A percentile compares a stretch with the other conserved stretches of the same genome.
phyloP scores from a whole-genome alignment of 352 stramenopile genomes.

The Phytophthora aleatoria region DNA sequence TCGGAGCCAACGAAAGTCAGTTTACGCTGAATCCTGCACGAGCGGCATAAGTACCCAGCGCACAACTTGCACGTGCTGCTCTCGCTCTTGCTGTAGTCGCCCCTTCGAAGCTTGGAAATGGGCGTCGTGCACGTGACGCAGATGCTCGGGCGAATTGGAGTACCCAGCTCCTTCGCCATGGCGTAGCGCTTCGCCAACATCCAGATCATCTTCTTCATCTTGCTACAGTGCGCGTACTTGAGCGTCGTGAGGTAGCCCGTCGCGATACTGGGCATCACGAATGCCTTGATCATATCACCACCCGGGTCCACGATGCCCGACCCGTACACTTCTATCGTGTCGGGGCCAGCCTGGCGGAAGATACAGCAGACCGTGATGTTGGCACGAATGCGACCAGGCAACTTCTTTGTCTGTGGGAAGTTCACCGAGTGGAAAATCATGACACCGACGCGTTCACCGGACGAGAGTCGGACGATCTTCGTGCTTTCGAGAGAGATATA shows the following conservation, averaged over 20 bases:
- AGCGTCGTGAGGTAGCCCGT: constrained; percentile 28
- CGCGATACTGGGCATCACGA: constrained; percentile 33
- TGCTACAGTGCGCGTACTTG: constrained; percentile 43
- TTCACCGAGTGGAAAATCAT: constrained; percentile 55
- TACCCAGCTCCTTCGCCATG: constrained; percentile 23
- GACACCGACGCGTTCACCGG: constrained; percentile 47
- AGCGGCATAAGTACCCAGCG: constrained; percentile 37
- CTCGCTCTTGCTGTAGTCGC: constrained; percentile 30
- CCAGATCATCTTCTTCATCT: constrained; percentile 47
- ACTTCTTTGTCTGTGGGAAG: constrained; percentile 44
- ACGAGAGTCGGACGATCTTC: constrained; percentile 33
- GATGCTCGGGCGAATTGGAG: constrained; percentile 15
- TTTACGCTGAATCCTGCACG: constrained; percentile 45
- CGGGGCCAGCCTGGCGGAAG: constrained; percentile 49
- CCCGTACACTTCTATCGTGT: constrained; percentile 48
- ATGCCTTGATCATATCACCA: constrained; percentile 35
- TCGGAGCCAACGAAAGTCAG: constrained; percentile 35
- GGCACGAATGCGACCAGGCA: constrained; percentile 43
- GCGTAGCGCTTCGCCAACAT: constrained; percentile 31
- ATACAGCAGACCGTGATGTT: constrained; percentile 59
- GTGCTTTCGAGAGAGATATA: constrained; percentile 47
- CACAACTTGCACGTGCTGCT: constrained; percentile 42
- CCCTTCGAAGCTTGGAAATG: constrained; percentile 22
- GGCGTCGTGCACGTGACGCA: constrained; percentile 37
- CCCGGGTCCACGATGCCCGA: background rate